Conservation (phyloP, 176 grass and related monocot genomes). For the Oryza coarctata region DNA sequence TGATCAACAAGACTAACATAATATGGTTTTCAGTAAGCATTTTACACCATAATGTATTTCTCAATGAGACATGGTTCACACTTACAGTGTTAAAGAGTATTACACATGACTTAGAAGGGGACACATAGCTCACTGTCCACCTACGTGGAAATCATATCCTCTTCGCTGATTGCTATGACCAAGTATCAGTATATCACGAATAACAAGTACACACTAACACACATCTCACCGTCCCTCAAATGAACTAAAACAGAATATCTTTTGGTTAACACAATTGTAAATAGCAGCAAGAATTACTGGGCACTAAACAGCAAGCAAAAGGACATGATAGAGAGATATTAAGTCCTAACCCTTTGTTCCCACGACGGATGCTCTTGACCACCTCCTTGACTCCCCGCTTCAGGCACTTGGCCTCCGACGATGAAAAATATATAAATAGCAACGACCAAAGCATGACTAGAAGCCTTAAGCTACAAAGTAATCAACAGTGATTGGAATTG, state of each 20-base stretch:
- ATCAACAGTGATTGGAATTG: not conserved
- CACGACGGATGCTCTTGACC: slow-evolving; percentile 89
- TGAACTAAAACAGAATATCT: not conserved
- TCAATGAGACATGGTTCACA: too few species aligned
- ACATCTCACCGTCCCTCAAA: not conserved
- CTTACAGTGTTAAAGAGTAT: too few species aligned
- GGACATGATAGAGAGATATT: too few species aligned
- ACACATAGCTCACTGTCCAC: not conserved
- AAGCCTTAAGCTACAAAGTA: not conserved
- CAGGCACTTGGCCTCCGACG: slow-evolving; percentile 82
- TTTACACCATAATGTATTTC: not conserved
- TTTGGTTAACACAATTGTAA: not conserved
- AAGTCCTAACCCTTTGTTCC: slow-evolving; percentile 66
- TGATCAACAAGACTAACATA: not conserved
- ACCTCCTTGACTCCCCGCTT: slow-evolving; percentile 97
- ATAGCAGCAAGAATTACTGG: not conserved
- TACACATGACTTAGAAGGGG: too few species aligned
- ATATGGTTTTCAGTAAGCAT: not conserved
- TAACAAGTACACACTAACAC: not conserved
- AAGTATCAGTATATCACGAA: not conserved
- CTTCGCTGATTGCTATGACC: not conserved
- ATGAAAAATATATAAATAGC: slow-evolving; percentile 11
- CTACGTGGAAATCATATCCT: not conserved
- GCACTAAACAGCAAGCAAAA: not conserved
- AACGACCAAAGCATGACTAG: too few species aligned